Base-by-base conservation (phyloP, 2,329 filamentous ascomycete species). In the Periconia sp. region DNA sequence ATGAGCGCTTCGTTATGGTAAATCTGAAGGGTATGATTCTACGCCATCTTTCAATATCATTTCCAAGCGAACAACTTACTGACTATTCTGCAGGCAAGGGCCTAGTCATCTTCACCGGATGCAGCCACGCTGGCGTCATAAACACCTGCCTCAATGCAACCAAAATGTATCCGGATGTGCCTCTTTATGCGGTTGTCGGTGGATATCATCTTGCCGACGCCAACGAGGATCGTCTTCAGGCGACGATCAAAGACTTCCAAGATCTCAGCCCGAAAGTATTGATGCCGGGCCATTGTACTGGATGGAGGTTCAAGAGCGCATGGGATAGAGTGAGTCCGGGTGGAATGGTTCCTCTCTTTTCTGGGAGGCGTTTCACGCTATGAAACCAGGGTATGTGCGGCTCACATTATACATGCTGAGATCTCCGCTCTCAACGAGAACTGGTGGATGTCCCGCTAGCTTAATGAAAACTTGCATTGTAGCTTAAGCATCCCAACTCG, bases 241-340 rank as follows among this genome's bases (percentile, higher is more conserved):
- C 61, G 13, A 78, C 78, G 0, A 64, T 41, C 12, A 15, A 13
- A 11, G 38, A 30, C 11, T 23, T 82, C 2, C 53, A 59, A n/a
- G 78, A 80, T 38, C 59, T 82, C 16, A 75, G 73, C 37, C 76
- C 78, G 0, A 73, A 72, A 10, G 65, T 82, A 0, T 55, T 82
- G 3, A 69, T 82, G 57, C 78, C 79, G 0, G 79, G 79, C 1
- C 79, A 82, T 57, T 82, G 78, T 51, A 77, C 78, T 0, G 79
- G 79, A 5, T 83, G 78, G 78, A 69, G 77, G 16, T 41, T 41
- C 38, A 48, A 78, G 77, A 24, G 81, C 80, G 57, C 75, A 75
- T 49, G 70, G 71, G 30, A 78, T 80, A 47, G 77, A 46, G 63
- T 70, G 25, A 77, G 80, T 72, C 75, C 76, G 1, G 78, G 78